These are phyloP conservation scores for Endotrypanum monterogeii DNA, from an alignment of 208 protist genomes.

Conservation along the genomic window DNA sequence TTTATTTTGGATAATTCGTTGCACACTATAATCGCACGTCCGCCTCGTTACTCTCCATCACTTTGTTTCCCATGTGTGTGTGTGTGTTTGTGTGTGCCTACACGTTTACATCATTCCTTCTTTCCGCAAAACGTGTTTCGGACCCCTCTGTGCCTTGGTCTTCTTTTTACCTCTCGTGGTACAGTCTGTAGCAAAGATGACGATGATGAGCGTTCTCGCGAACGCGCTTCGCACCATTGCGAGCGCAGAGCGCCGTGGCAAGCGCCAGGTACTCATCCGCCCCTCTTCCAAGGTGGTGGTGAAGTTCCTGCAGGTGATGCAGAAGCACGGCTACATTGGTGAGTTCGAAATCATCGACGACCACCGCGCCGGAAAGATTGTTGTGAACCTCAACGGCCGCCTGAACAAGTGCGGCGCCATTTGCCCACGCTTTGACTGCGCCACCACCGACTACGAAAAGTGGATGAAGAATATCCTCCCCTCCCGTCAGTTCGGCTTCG, in stretches of 20 bases:
- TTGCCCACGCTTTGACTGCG: conserved; percentile 98
- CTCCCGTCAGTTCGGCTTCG: conserved; percentile 99
- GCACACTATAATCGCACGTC: neutral
- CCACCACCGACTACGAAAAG: conserved; percentile 97
- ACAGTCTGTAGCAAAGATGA: conserved; percentile 67
- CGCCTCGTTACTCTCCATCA: neutral
- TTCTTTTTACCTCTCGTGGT: neutral
- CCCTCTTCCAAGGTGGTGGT: conserved; percentile 99
- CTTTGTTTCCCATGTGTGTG: neutral
- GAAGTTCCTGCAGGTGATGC: conserved; percentile 99
- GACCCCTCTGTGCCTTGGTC: too few species aligned
- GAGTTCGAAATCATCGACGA: conserved; percentile 99
- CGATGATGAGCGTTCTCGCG: conserved; percentile 98
- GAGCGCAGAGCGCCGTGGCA: conserved; percentile 99
- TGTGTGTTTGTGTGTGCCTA: neutral
- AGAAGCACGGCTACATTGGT: conserved; percentile 99
- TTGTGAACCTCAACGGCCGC: conserved; percentile 99
- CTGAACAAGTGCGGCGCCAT: conserved; percentile 99
- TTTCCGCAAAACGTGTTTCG: neutral
- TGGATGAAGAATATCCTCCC: conserved; percentile 99
- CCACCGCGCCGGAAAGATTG: conserved; percentile 99
- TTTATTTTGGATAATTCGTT: neutral
- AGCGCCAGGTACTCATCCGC: conserved; percentile 99
- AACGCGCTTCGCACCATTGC: conserved; percentile 98
- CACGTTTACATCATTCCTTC: neutral